Evolutionary conservation across 371 early-diverging fungal species (phyloP).

Genomic region (Rhizopus arrhizus): DNA sequence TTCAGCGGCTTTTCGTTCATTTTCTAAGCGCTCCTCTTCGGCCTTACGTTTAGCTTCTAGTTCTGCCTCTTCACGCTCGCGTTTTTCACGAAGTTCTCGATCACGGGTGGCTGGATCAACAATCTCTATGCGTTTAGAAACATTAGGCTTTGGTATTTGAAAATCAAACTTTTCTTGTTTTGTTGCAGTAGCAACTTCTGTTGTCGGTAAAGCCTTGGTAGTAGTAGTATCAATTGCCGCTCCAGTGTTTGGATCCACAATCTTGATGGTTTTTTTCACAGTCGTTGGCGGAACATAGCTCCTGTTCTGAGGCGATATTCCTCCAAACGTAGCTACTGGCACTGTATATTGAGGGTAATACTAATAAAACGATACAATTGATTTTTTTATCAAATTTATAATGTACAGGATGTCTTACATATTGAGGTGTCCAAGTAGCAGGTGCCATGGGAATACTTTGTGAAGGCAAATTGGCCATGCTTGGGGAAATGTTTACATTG

Average conservation of each 20-base stretch:
- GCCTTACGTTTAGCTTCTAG: no score
- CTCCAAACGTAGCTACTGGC: constrained; percentile 12
- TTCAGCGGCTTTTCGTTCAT: constrained; percentile 37
- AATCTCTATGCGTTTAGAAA: constrained; percentile 60
- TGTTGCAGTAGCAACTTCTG: constrained; percentile 12
- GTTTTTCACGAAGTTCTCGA: constrained; percentile 34
- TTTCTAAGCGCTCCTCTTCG: constrained; percentile 44
- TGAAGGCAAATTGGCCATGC: constrained; percentile 31
- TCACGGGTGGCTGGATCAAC: constrained; percentile 59
- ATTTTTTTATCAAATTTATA: no score
- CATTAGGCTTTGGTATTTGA: constrained; percentile 33
- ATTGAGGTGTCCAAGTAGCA: no score
- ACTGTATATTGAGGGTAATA: constrained; percentile 26
- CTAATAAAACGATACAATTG: background rate
- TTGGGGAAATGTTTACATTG: constrained; percentile 19
- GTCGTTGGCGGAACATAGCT: constrained; percentile 48
- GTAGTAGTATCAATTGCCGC: constrained; percentile 48
- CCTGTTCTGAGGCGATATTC: background rate
- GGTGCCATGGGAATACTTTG: constrained; percentile 14
- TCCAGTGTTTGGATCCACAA: constrained; percentile 75
- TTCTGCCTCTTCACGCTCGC: constrained; percentile 34
- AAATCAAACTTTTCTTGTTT: constrained; percentile 29
- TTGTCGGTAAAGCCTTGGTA: constrained; percentile 19
- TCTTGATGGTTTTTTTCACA: constrained; percentile 58
- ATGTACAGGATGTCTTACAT: no score